Conservation (phyloP, 148 eudicot species). For the Euryodendron excelsum region DNA sequence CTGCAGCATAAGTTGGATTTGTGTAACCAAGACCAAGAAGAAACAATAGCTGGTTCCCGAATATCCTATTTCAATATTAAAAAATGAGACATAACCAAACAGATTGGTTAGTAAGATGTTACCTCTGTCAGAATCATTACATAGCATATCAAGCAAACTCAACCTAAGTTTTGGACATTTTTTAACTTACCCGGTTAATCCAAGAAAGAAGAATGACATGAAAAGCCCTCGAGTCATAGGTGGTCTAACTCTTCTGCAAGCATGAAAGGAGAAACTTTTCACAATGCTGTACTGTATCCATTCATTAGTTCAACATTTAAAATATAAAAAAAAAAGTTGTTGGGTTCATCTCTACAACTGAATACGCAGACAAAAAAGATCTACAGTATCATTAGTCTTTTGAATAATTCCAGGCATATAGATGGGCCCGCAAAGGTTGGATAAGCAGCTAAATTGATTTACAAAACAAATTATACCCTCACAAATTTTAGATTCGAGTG, state of each 20-base stretch:
- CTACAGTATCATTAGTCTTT: not conserved
- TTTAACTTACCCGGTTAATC: conserved; percentile 77
- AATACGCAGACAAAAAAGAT: not conserved
- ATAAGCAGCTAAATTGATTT: not conserved
- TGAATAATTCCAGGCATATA: not conserved
- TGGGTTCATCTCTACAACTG: not conserved
- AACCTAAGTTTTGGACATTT: not conserved
- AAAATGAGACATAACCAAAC: conserved; percentile 7
- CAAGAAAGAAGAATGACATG: conserved; percentile 70
- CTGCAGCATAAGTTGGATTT: conserved; percentile 95
- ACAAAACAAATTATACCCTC: too few relatives aligned
- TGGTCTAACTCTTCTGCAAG: conserved; percentile 66
- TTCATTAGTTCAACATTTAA: not conserved
- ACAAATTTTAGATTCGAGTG: too few relatives aligned
- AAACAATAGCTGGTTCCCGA: conserved; percentile 94
- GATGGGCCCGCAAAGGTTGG: too few relatives aligned
- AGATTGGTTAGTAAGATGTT: not conserved
- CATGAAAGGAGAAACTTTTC: conserved; percentile 18
- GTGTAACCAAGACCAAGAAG: conserved; percentile 94
- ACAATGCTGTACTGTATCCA: not conserved
- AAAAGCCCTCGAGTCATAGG: conserved; percentile 66
- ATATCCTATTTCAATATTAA: conserved; percentile 53
- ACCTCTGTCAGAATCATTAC: not conserved
- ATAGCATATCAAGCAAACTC: not conserved
- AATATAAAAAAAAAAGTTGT: not conserved